These are phyloP conservation scores for Yarrowia sp. DNA, from an alignment of 805 yeast species.

Conservation along the genomic window DNA sequence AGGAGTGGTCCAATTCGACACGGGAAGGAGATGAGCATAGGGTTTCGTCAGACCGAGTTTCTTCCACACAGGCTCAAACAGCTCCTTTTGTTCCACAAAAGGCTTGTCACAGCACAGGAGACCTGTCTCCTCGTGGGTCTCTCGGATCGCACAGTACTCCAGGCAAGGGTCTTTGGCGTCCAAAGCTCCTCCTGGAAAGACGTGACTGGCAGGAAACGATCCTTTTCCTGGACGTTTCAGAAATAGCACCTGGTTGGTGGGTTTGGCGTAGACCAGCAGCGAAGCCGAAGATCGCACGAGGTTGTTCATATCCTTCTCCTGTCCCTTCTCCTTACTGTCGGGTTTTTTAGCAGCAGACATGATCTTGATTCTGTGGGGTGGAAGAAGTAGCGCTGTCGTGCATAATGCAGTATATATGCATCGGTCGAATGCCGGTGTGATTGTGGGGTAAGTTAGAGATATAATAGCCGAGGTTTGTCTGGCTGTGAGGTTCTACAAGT, in stretches of 20 bases:
- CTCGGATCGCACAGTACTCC: constrained; percentile 36
- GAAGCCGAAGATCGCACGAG: constrained; percentile 31
- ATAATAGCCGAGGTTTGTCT: neutral
- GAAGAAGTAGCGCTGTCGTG: neutral
- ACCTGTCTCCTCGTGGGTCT: constrained; percentile 38
- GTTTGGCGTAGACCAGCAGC: constrained; percentile 29
- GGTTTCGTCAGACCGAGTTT: constrained; percentile 5
- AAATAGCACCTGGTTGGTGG: constrained; percentile 32
- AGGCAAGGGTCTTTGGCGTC: constrained; percentile 33
- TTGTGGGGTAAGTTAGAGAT: neutral
- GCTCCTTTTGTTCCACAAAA: constrained; percentile 8
- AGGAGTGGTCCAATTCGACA: constrained; percentile 38
- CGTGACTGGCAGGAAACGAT: constrained; percentile 34
- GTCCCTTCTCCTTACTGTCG: neutral
- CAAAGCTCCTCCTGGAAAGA: constrained; percentile 38
- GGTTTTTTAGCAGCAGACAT: constrained; percentile 1
- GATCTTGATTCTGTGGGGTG: neutral
- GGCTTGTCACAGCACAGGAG: constrained; percentile 26
- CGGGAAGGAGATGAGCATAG: constrained; percentile 19
- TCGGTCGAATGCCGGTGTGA: constrained; percentile 3
- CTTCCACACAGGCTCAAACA: constrained; percentile 30
- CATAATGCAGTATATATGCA: constrained; percentile 6
- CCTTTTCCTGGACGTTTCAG: constrained; percentile 36
- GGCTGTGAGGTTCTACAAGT: too few relatives aligned
- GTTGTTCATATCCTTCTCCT: constrained; percentile 3